Conservation (phyloP, 2,329 filamentous ascomycete genomes). For the Hypomyces perniciosus region DNA sequence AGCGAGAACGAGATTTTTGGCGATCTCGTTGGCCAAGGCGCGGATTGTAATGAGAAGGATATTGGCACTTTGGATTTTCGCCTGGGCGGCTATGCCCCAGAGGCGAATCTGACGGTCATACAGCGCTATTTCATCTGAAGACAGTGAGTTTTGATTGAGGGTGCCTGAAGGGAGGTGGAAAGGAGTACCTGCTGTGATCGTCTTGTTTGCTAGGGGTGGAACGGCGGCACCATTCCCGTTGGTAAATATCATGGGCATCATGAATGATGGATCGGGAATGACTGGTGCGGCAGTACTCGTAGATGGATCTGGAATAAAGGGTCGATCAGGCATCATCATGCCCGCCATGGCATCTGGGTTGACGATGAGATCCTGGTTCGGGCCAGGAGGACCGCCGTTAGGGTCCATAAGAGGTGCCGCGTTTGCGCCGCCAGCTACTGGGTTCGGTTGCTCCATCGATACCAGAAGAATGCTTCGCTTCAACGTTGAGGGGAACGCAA, state of each 20-base stretch:
- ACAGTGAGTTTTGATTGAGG: neutral
- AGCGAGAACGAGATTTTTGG: constrained; percentile 93
- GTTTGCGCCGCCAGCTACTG: constrained; percentile 6
- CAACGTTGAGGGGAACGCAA: neutral
- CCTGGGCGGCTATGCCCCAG: constrained; percentile 93
- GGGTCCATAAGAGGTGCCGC: constrained; percentile 1
- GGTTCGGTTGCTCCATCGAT: constrained; percentile 11
- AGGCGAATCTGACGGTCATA: constrained; percentile 97
- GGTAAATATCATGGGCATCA: constrained; percentile 26
- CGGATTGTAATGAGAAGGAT: constrained; percentile 85
- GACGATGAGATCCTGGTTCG: constrained; percentile 7
- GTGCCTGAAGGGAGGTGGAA: neutral
- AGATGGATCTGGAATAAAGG: constrained; percentile 22
- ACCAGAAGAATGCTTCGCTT: no score
- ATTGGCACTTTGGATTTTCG: constrained; percentile 82
- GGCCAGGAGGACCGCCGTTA: constrained; percentile 6
- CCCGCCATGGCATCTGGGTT: constrained; percentile 5
- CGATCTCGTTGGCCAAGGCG: constrained; percentile 86
- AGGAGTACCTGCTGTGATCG: constrained; percentile 30
- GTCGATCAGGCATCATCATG: constrained; percentile 13
- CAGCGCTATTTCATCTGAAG: constrained; percentile 83
- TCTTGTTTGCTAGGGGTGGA: constrained; percentile 15
- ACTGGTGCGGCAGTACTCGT: constrained; percentile 15
- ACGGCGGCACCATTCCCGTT: constrained; percentile 23
- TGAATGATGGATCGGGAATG: constrained; percentile 23